These are phyloP conservation scores for Carnegiea gigantea DNA, from an alignment of 179 eudicot genomes.

Conservation along the genomic window DNA sequence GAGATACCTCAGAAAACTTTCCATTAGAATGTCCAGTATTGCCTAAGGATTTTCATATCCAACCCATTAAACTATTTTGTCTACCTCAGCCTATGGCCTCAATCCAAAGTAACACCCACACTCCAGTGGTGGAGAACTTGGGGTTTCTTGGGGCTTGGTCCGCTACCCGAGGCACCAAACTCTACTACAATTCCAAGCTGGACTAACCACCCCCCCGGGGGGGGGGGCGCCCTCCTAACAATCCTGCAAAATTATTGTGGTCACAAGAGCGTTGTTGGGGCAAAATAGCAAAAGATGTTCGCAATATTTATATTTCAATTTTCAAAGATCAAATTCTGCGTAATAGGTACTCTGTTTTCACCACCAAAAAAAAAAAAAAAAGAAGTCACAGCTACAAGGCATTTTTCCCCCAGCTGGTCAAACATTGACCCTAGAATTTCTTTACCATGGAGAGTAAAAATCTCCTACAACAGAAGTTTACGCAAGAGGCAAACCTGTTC, in stretches of 20 bases:
- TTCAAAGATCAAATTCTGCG: no score
- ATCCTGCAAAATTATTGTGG: neutral
- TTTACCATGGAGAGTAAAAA: neutral
- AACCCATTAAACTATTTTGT: neutral
- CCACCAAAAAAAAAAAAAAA: no score
- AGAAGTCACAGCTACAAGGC: no score
- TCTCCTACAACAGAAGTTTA: neutral
- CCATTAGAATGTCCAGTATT: neutral
- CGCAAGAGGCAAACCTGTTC: constrained; percentile 62
- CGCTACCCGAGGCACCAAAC: neutral
- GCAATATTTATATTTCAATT: no score
- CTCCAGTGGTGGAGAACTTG: neutral
- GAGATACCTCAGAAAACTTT: neutral
- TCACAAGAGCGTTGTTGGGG: neutral
- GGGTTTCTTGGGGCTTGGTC: neutral
- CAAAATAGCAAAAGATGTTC: no score
- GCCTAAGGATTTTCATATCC: neutral
- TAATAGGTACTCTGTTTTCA: no score
- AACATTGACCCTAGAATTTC: no score
- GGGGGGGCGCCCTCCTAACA: neutral
- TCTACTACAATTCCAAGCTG: neutral
- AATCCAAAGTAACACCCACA: neutral
- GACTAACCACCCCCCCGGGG: no score
- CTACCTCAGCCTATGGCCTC: neutral
- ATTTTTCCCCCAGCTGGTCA: no score